Base-by-base conservation (phyloP, 768 basidiomycete genomes). In the Astraeus odoratus region DNA sequence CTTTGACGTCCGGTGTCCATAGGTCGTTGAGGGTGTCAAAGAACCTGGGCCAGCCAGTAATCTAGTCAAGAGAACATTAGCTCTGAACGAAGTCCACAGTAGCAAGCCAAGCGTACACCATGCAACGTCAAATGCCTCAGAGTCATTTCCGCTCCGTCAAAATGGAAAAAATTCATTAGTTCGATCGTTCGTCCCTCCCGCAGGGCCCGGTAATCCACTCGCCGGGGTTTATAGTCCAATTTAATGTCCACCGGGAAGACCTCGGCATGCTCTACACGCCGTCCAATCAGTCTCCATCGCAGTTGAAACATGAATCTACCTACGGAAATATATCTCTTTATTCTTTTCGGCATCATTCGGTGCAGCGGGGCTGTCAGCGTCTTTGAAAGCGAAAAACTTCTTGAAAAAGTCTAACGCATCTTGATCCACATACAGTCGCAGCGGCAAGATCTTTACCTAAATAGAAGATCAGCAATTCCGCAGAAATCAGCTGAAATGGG, bases 131-230 rank as follows among this genome's bases (percentile, higher is more conserved):
- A 84, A 57, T 96, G 93, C 46, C 96, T 75, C 42, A 99, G 65
- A 0, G 93, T 96, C 92, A 99, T 98, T 64, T 97, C 96, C 3
- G 95, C 88, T 1, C 91, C 94, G 55, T 98, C 96, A 53, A 98
- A 99, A 66, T 98, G 94, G 83, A 99, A 99, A 65, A 99, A 98
- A 61, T 99, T 99, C 95, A 99, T 98, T 37, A 99, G 67, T 59
- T 99, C 96, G 49, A 95, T 95, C 0, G 92, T 93, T 63, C 76
- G 80, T 12, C 96, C 96, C 49, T 93, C 86, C 30, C 82, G 77
- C 46, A 99, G 69, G 8, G 94, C 96, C 50, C 80, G 71, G 61
- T 97, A 96, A 62, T 98, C 91, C 16, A 99, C 94, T 5, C 94
- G 81, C 38, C 97, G 87, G 43, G 96, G 96, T 61, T 99, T 99